A percentile compares a stretch with the other conserved stretches of the same genome.
These are phyloP conservation scores for Salix viminalis DNA, from an alignment of 345 rosid genomes.

Conservation along the genomic window DNA sequence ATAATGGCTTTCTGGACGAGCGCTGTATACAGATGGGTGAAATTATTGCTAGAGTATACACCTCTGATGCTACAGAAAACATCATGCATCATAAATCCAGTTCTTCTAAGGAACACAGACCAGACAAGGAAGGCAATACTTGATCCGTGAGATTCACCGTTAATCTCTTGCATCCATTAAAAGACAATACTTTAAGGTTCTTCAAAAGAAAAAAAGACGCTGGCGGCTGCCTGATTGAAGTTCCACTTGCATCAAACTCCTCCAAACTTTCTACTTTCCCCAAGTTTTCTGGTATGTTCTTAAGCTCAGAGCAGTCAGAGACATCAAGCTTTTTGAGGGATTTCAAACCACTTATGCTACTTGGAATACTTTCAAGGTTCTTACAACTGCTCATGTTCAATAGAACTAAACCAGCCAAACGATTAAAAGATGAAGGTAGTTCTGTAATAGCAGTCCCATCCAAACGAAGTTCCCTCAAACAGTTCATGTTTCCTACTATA, in stretches of 20 bases:
- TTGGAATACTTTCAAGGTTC: slow-evolving; percentile 25
- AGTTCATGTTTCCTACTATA: slow-evolving; percentile 15
- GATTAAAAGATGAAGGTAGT: slow-evolving; percentile 18
- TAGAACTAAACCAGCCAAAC: slow-evolving; percentile 13
- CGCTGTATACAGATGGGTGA: too few relatives aligned
- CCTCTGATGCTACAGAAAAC: too few relatives aligned
- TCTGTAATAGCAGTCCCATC: slow-evolving; percentile 26
- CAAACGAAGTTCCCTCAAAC: slow-evolving; percentile 17
- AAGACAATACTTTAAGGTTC: slow-evolving; percentile 11
- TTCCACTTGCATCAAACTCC: slow-evolving; percentile 21
- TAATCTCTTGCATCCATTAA: neutral
- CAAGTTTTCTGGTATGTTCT: slow-evolving; percentile 10
- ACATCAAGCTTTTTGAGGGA: slow-evolving; percentile 22
- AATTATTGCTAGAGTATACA: too few relatives aligned
- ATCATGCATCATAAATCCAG: too few relatives aligned
- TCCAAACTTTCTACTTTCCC: slow-evolving; percentile 12
- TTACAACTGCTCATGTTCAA: slow-evolving; percentile 21
- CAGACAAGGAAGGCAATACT: too few relatives aligned
- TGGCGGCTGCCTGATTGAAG: neutral
- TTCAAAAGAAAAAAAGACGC: neutral
- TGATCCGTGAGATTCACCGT: too few relatives aligned
- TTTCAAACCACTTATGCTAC: slow-evolving; percentile 12
- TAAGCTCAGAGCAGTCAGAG: slow-evolving; percentile 18
- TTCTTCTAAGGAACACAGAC: too few relatives aligned
- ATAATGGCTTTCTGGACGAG: too few relatives aligned